Evolutionary conservation across 306 rosid species (phyloP), one percentile per base, ranked within the genome.

Genomic region (Pachyrhizus erosus): DNA sequence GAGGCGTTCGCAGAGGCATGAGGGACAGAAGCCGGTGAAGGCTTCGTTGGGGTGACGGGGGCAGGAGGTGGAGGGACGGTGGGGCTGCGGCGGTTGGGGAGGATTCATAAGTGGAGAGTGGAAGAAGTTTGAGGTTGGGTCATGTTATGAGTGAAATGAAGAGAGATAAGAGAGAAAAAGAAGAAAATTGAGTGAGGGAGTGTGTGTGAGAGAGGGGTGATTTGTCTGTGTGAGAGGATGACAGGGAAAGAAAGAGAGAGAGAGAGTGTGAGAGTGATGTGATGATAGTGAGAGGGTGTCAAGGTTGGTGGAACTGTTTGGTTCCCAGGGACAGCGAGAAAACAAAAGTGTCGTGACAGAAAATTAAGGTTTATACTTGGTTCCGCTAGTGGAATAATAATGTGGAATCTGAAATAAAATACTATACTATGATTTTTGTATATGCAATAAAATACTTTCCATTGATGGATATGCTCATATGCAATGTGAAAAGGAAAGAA

Each of bases 1-100:
- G 42, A 94, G 98, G 46, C 97, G 96, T 42, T 94, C 98, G 94
- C 96, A 94, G 84, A 94, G 98, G 92, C 98, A 94, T 91, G 86
- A 88, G 66, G 98, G 98, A 89, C 98, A 94, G 82, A 94, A 94
- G 71, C 97, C 97, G 2, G 98, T 92, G 93, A 94, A 94, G 24
- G 84, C 80, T 70, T 94, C 98, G 23, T 92, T 85, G 0, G 98
- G 97, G 82, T 94, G 98, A n/a, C 91, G 92, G 76, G 62, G 84
- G 52, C 98, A 94, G 80, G 97, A 89, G 62, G 89, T 88, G 1
- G 94, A 91, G 5, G 90, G 96, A 2, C 92, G 90, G 80, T 89
- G 87, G 6, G 91, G 84, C 67, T 89, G 82, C n/a, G 58, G 71
- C 0, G 92, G 94, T 10, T 77, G 80, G 29, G 87, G 75, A 57